Base-by-base conservation (phyloP, 2,329 filamentous ascomycete genomes). In the Monosporascus sp. region DNA sequence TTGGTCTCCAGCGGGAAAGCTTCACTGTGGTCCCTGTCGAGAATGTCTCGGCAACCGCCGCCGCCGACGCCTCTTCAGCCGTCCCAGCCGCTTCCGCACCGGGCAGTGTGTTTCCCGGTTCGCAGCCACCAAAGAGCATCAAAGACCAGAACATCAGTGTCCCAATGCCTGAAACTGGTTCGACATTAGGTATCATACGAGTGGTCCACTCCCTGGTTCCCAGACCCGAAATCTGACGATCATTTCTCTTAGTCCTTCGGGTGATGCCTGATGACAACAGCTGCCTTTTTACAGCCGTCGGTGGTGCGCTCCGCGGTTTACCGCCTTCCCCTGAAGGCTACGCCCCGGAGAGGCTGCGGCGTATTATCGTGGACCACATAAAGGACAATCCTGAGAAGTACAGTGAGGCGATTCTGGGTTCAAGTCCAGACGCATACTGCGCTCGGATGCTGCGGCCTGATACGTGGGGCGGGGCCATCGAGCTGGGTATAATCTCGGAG, bases 191-290 rank as follows among this genome's bases (percentile, higher is more conserved):
- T 80, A 65, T 39, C 9, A 45, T 22, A 15, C 37, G n/a, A 9
- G 15, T 18, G 25, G 37, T 14, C 35, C 50, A 63, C 20, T 63
- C 47, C 22, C 47, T 47, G 18, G 20, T 35, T 2, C 38, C 5
- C 3, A 18, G 20, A 39, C 20, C 22, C 51, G 22, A 20, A 39
- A n/a, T 18, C 52, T 58, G 47, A 56, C 55, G 27, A 38, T 41
- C 20, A 47, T 18, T 20, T 6, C 27, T 41, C 27, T 6, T 20
- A 83, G 88, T 95, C 8, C 80, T 97, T 18, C 87, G 93, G 15
- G 89, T 97, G 49, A 97, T 97, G 93, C 90, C 92, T 5, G 93
- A 97, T 65, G 93, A 97, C 70, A 97, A 97, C 70, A 90, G 86
- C 54, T 97, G 93, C 72, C 84, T 97, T 64, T 97, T 97, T 71